Conservation (phyloP, 495 filamentous ascomycete genomes). For the Aspergillus haitiensis region DNA sequence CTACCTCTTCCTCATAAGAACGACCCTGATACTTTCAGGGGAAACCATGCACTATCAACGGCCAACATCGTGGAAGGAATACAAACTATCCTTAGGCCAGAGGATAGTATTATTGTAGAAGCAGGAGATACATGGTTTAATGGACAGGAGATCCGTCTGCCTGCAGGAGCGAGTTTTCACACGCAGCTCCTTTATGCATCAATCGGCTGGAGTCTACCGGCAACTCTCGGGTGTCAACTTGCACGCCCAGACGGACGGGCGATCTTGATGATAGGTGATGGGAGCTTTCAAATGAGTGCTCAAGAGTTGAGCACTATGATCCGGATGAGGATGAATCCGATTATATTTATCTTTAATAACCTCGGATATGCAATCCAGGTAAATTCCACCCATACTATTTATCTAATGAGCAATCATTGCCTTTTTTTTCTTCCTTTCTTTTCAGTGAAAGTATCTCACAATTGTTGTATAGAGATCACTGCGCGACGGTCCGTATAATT, state of each 20-base stretch:
- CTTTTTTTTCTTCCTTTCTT: too few relatives aligned
- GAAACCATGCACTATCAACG: background rate
- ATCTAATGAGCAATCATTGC: background rate
- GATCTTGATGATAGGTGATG: slow-evolving; percentile 76
- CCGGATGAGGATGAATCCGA: slow-evolving; percentile 62
- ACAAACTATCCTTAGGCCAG: background rate
- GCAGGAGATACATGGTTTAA: slow-evolving; percentile 13
- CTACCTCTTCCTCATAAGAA: background rate
- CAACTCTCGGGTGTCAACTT: slow-evolving; percentile 4
- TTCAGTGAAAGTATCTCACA: background rate
- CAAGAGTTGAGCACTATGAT: slow-evolving; percentile 79
- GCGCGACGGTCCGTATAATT: slow-evolving; percentile 10
- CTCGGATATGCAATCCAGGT: slow-evolving; percentile 63
- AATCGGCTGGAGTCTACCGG: slow-evolving; percentile 13
- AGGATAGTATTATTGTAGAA: slow-evolving; percentile 1
- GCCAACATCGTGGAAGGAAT: background rate
- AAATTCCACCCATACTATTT: background rate
- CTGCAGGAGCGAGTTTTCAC: background rate
- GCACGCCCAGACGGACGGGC: slow-evolving; percentile 40
- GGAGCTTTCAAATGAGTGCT: slow-evolving; percentile 70
- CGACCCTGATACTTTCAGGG: background rate
- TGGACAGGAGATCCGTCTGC: background rate
- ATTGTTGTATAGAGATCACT: background rate
- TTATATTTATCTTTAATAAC: slow-evolving; percentile 70
- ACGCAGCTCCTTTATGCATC: slow-evolving; percentile 5